Evolutionary conservation across 2,329 filamentous ascomycete genomes (phyloP).

Genomic region (Fragosphaeria purpurea): DNA sequence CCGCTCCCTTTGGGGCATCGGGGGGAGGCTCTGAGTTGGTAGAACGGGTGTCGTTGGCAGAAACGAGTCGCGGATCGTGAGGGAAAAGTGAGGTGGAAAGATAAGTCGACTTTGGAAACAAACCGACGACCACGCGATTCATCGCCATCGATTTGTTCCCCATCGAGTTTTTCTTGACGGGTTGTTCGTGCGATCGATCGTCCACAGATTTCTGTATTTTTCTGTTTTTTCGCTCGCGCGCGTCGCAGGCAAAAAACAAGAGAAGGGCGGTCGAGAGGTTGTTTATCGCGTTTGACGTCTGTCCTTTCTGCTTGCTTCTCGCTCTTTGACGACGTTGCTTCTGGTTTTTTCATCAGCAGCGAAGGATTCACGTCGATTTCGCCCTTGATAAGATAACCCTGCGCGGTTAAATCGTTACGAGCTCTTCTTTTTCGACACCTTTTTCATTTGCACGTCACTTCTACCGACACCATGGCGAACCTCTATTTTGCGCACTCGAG

Average conservation of each 20-base stretch:
- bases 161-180: neutral
- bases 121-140: neutral
- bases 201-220: neutral
- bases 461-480: slow-evolving; percentile 68
- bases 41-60: neutral
- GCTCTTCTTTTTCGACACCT: no score
- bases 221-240: neutral
- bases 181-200: neutral
- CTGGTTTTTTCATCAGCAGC: no score
- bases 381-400: no score
- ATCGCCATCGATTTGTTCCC: neutral
- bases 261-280: neutral
- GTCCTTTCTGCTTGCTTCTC: neutral
- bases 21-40: slow-evolving; percentile 14
- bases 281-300: neutral
- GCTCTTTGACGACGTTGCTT: neutral
- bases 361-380: no score
- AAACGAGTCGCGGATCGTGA: slow-evolving; percentile 1
- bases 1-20: slow-evolving; percentile 27
- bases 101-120: no score
- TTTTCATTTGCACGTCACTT: neutral
- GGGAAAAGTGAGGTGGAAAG: no score
- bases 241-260: neutral
- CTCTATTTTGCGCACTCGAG: slow-evolving; percentile 83
- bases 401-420: no score